These are phyloP conservation scores for Trametes meyenii DNA, from an alignment of 768 basidiomycete species.

Conservation along the genomic window DNA sequence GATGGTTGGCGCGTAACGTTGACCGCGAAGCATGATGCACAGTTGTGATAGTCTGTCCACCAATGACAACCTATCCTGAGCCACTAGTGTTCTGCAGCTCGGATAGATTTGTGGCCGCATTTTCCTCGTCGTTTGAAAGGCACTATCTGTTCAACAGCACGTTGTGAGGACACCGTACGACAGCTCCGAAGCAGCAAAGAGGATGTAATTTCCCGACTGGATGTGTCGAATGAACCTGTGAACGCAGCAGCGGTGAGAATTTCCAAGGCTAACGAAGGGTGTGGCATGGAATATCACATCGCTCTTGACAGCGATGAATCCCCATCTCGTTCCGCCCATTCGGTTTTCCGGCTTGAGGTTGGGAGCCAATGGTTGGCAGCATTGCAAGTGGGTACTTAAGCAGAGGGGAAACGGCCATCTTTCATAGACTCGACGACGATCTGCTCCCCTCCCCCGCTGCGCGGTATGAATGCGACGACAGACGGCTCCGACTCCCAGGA, in stretches of 20 bases:
- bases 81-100: too few species aligned
- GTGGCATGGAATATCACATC: slow-evolving; percentile 1
- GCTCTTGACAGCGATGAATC: slow-evolving; percentile 2
- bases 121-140: not conserved
- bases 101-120: too few species aligned
- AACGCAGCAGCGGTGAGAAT: not conserved
- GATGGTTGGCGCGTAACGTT: slow-evolving; percentile 13
- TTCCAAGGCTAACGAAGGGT: not conserved
- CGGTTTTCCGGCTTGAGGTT: not conserved
- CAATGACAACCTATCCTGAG: too few species aligned
- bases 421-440: not conserved
- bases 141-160: not conserved
- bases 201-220: not conserved
- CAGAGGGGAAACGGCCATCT: not conserved
- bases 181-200: too few species aligned
- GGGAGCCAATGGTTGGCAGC: not conserved
- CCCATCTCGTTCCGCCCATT: not conserved
- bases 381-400: not conserved
- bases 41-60: not conserved
- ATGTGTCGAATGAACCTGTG: not conserved
- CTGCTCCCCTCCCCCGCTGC: not conserved
- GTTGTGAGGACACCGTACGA: not conserved
- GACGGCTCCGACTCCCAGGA: slow-evolving; percentile 18
- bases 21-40: slow-evolving; percentile 9
- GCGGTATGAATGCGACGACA: slow-evolving; percentile 22